A percentile compares a stretch with the other conserved stretches of the same genome.
These are phyloP conservation scores for Lathyrus aphaca DNA, from an alignment of 306 rosid genomes.

Conservation along the genomic window DNA sequence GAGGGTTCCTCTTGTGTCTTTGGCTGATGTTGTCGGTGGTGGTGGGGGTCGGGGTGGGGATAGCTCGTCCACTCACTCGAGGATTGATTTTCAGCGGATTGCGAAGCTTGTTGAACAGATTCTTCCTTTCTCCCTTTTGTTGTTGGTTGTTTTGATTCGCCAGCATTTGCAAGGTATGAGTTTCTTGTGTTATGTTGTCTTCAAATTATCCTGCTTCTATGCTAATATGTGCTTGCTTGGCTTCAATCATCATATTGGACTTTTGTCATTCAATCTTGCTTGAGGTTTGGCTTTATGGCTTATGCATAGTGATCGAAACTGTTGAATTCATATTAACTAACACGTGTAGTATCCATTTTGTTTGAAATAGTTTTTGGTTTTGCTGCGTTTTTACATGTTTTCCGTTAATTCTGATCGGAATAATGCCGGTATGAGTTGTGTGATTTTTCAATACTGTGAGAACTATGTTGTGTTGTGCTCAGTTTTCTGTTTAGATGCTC, in stretches of 20 bases:
- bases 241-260: slow-evolving; percentile 12
- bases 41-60: not conserved
- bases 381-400: no score
- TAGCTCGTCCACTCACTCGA: slow-evolving; percentile 23
- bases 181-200: not conserved
- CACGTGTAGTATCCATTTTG: no score
- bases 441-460: not conserved
- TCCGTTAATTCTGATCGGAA: no score
- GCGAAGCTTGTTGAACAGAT: slow-evolving; percentile 82
- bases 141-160: slow-evolving; percentile 80
- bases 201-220: not conserved
- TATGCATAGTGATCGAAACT: no score
- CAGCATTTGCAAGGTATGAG: slow-evolving; percentile 83
- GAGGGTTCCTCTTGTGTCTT: slow-evolving; percentile 55
- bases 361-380: no score
- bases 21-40: slow-evolving; percentile 32
- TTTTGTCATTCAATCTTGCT: no score
- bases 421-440: not conserved
- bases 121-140: slow-evolving; percentile 78
- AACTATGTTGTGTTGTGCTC: not conserved
- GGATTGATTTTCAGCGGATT: slow-evolving; percentile 72
- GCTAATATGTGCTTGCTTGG: not conserved
- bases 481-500: not conserved
- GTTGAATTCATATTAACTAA: no score
- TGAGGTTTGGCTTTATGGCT: no score